Evolutionary conservation across 768 basidiomycete genomes (phyloP).

Genomic region (Leccinum pellstonianum): DNA sequence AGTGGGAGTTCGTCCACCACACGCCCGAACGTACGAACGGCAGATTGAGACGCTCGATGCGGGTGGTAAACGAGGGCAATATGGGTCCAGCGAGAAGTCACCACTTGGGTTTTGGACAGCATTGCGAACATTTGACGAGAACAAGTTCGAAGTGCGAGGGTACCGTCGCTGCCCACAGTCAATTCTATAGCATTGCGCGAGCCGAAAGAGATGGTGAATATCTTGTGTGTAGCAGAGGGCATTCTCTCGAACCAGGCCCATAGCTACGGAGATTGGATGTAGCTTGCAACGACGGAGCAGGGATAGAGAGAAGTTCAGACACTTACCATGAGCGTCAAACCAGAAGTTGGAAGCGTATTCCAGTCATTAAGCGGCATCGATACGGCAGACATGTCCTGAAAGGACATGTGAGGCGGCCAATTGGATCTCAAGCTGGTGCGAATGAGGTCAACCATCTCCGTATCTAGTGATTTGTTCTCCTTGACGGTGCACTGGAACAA

Average conservation of each 20-base stretch:
- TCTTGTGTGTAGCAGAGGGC: slow-evolving; percentile 32
- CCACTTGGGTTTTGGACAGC: slow-evolving; percentile 47
- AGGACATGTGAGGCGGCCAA: slow-evolving; percentile 78
- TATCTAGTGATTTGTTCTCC: slow-evolving; percentile 51
- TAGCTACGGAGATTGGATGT: slow-evolving; percentile 28
- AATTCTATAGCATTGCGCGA: slow-evolving; percentile 41
- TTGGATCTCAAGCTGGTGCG: slow-evolving; percentile 68
- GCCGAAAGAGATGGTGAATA: slow-evolving; percentile 39
- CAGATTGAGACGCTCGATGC: slow-evolving; percentile 51
- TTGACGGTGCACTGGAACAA: slow-evolving; percentile 61
- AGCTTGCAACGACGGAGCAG: not conserved
- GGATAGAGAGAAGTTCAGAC: not conserved
- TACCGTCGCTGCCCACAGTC: slow-evolving; percentile 53
- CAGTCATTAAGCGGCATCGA: slow-evolving; percentile 45
- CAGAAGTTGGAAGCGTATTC: slow-evolving; percentile 55
- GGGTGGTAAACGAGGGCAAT: slow-evolving; percentile 66
- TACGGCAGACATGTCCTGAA: slow-evolving; percentile 56
- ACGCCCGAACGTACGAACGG: slow-evolving; percentile 50
- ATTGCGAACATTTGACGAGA: slow-evolving; percentile 39
- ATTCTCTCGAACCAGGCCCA: slow-evolving; percentile 51
- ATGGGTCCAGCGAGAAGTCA: slow-evolving; percentile 70
- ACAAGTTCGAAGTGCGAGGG: slow-evolving; percentile 47
- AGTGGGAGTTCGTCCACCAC: not conserved
- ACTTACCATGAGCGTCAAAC: slow-evolving; percentile 72
- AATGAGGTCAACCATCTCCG: slow-evolving; percentile 68